phyloP scores from a whole-genome alignment of 2,329 filamentous ascomycete genomes.

The Thelonectria blattea region DNA sequence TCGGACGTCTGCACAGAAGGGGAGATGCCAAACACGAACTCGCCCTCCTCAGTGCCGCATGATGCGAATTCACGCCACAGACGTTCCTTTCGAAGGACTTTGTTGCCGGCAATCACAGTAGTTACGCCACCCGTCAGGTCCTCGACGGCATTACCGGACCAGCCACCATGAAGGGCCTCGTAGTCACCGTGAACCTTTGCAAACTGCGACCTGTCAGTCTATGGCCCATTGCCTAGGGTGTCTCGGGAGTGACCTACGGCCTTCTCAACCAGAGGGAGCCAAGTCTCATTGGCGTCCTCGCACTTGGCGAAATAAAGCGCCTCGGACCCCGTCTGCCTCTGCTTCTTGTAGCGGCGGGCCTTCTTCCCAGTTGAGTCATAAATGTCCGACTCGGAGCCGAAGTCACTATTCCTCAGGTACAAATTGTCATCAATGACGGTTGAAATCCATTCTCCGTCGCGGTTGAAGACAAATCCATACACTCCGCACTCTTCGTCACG shows the following conservation, averaged over 20 bases:
- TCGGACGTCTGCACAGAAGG: slow-evolving; percentile 38
- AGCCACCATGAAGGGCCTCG: slow-evolving; percentile 69
- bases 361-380: slow-evolving; percentile 54
- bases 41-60: slow-evolving; percentile 69
- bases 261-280: slow-evolving; percentile 76
- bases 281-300: slow-evolving; percentile 72
- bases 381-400: slow-evolving; percentile 49
- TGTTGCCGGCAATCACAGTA: slow-evolving; percentile 59
- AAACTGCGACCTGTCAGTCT: slow-evolving; percentile 48
- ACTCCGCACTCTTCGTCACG: slow-evolving; percentile 72
- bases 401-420: slow-evolving; percentile 41
- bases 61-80: slow-evolving; percentile 74
- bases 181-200: slow-evolving; percentile 81
- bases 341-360: slow-evolving; percentile 65
- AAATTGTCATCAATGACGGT: slow-evolving; percentile 74
- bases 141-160: slow-evolving; percentile 59
- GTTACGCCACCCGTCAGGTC: slow-evolving; percentile 63
- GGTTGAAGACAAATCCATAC: slow-evolving; percentile 76
- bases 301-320: slow-evolving; percentile 75
- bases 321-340: slow-evolving; percentile 70
- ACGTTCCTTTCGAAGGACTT: slow-evolving; percentile 68
- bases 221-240: not conserved
- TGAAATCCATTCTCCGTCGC: slow-evolving; percentile 74
- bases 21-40: slow-evolving; percentile 65
- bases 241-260: slow-evolving; percentile 47